Conservation (phyloP, 768 basidiomycete species). For the Suillus spraguei region DNA sequence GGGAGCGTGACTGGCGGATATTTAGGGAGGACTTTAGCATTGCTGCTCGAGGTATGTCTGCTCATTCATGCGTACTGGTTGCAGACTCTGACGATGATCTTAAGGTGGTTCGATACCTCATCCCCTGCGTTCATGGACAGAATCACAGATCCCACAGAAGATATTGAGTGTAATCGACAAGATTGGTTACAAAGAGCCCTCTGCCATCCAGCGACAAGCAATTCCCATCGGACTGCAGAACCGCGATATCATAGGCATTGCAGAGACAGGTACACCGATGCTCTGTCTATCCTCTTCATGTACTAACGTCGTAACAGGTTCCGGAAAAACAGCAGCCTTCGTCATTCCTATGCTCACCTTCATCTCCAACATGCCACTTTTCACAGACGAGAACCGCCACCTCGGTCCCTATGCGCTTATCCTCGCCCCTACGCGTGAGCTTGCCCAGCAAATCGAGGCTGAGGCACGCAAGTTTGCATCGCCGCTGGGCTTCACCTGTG, state of each 20-base stretch:
- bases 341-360: constrained; percentile 98
- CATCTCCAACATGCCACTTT: constrained; percentile 81
- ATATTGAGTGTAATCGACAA: constrained; percentile 85
- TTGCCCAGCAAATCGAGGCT: constrained; percentile 95
- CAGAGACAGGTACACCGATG: constrained; percentile 81
- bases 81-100: constrained; percentile 14
- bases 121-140: constrained; percentile 89
- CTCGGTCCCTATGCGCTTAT: constrained; percentile 93
- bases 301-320: constrained; percentile 55
- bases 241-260: constrained; percentile 97
- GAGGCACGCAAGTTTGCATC: constrained; percentile 92
- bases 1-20: constrained; percentile 98
- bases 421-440: constrained; percentile 94
- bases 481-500: constrained; percentile 89
- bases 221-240: constrained; percentile 99
- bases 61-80: constrained; percentile 3
- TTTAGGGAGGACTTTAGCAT: constrained; percentile 99
- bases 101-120: constrained; percentile 92
- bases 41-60: constrained; percentile 73
- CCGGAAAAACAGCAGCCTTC: constrained; percentile 98
- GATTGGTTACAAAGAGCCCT: constrained; percentile 97
- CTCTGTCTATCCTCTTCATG: constrained; percentile 7
- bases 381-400: constrained; percentile 93
- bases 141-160: constrained; percentile 77
- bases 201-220: constrained; percentile 96